Evolutionary conservation across 2,329 filamentous ascomycete species (phyloP), one percentile per base, ranked within the genome.

Genomic region (Neoscytalidium dimidiatum): DNA sequence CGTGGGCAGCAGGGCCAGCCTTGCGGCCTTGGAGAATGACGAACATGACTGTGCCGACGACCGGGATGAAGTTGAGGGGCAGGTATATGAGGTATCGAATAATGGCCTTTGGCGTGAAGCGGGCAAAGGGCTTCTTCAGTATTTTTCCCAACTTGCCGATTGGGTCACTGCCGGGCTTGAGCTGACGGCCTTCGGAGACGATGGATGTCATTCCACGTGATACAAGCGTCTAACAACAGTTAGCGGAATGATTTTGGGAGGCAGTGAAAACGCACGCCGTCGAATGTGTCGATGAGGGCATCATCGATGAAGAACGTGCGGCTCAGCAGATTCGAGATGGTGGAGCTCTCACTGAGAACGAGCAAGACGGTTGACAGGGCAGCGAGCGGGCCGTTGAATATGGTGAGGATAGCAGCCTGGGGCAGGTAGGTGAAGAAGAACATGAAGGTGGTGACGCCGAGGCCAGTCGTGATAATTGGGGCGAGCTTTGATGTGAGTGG

Each of bases 41-140:
- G 77, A 96, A 98, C 4, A 93, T 80, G 7, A 88, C 81, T 0
- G 94, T 97, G 5, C 94, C 94, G 19, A 97, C 86, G 0, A 97
- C 85, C 0, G 94, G 94, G 61, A 98, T 93, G 74, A 97, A 93
- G 80, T 97, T 98, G 67, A 98, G 84, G 11, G 94, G 94, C 46
- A 97, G 83, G 75, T 96, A 95, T 80, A 97, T 86, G 68, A 96
- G 74, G 72, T 94, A 94, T 46, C 92, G 84, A 43, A 97, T 80
- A 49, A 97, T 78, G 7, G 89, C 88, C 71, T 78, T 78, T 1
- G 84, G 81, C 0, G 81, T 81, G 64, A 84, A 84, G 66, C 83
- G 80, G 28, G 77, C 78, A 66, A 88, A 85, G 0, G 85, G 86
- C 69, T 81, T 84, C 69, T 80, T 82, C 38, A 85, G 73, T 56